Evolutionary conservation across 2,329 filamentous ascomycete species (phyloP), one percentile per base, ranked within the genome.

Genomic region (Colletotrichum trifolii): DNA sequence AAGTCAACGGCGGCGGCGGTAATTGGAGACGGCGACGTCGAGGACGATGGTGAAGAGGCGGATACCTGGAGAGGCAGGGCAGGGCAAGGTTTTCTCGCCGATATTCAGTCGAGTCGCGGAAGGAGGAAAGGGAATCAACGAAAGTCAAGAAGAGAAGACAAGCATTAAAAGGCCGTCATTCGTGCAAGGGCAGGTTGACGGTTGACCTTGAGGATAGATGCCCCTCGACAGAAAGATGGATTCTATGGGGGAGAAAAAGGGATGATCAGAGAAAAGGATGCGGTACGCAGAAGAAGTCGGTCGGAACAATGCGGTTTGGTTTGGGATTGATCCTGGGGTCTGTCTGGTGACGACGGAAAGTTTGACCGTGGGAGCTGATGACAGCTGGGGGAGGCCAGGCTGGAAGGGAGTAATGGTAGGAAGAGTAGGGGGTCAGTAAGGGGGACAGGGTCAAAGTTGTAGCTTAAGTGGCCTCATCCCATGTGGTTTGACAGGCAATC

Each of bases 61-160:
- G 33, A 38, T 33, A 45, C 47, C 54, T 48, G 25, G 48, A n/a
- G 12, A 56, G 39, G 35, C 36, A 53, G 49, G 33, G 40, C 11
- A 61, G 10, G 42, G 42, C 33, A 43, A 46, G 25, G 42, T 25
- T 45, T 59, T 54, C 47, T 49, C 45, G 25, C 8, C 42, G 57
- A 38, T 47, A 39, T 33, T 25, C 25, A 25, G 25, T 25, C 4
- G 25, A 39, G 33, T 58, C 9, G 54, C 39, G 47, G 52, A 40
- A 60, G 39, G 54, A 34, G 40, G 39, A 50, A 55, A 57, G 25
- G 13, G 34, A 53, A 49, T 58, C 50, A 81, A 80, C 71, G 79
- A 81, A 70, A 77, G 78, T 81, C 72, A 70, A 75, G 78, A 81
- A 80, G 72, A 67, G 71, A 73, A 78, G 76, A 65, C 60, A 63